Evolutionary conservation across 257 asterid species (phyloP).

Genomic region (Craterostigma plantagineum): DNA sequence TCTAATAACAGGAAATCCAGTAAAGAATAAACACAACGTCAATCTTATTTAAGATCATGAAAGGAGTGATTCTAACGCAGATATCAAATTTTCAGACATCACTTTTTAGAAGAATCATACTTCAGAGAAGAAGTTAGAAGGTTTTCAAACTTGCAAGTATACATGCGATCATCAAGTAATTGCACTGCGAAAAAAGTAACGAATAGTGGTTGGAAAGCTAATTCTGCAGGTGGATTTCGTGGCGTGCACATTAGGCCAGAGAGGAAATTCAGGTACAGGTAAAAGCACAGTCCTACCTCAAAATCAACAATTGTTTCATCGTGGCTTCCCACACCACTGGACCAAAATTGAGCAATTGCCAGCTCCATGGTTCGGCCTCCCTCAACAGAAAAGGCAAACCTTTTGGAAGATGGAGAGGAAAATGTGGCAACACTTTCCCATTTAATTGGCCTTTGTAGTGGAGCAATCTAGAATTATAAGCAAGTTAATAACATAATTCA

Average conservation of each 20-base stretch:
- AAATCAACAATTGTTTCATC: conserved; percentile 59
- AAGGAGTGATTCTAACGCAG: neutral
- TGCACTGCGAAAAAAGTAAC: conserved; percentile 1
- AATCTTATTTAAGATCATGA: neutral
- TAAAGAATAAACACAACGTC: conserved; percentile 1
- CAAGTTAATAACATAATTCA: conserved; percentile 18
- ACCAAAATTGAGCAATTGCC: conserved; percentile 93
- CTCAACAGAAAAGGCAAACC: conserved; percentile 66
- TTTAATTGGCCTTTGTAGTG: conserved; percentile 74
- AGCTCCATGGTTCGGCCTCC: conserved; percentile 89
- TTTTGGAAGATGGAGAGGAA: conserved; percentile 90
- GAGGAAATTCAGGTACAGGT: neutral
- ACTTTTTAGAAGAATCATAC: too few species aligned
- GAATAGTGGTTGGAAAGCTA: conserved; percentile 2
- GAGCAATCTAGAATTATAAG: conserved; percentile 36
- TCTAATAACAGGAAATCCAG: too few species aligned
- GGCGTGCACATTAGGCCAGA: neutral
- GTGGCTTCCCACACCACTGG: conserved; percentile 85
- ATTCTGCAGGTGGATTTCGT: neutral
- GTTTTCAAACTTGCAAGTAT: neutral
- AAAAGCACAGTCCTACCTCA: conserved; percentile 38
- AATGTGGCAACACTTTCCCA: conserved; percentile 76
- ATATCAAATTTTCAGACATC: too few species aligned
- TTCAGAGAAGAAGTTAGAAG: too few species aligned
- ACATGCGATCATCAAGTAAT: neutral